Base-by-base conservation (phyloP, 345 rosid species). In the Murraya paniculata region DNA sequence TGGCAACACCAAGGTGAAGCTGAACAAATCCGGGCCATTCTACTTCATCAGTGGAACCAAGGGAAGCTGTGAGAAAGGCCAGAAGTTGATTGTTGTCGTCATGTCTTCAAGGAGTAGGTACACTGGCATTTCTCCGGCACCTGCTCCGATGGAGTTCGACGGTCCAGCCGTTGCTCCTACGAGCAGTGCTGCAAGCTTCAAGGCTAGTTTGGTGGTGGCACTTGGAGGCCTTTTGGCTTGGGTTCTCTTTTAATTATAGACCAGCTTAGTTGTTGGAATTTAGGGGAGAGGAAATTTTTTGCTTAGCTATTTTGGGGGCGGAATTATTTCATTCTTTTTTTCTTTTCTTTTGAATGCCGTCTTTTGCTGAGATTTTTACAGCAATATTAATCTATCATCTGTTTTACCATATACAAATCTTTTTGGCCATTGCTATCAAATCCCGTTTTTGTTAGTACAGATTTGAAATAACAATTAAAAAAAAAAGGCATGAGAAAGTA, bases 21-120 rank as follows among this genome's bases (percentile, higher is more conserved):
- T 96, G 2, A 88, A 86, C 36, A 19, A 84, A 39, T 81, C 97
- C 0, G 98, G 97, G 55, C 84, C 98, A 0, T 89, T 82, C 80
- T 95, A 88, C 80, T 94, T 92, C 88, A 87, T 95, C 76, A 92
- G 98, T 77, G 98, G 97, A 67, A 91, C 81, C 0, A 76, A 85
- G 80, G 97, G 89, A 4, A 89, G 87, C 79, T 94, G 99, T 36
- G 88, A 86, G 79, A 88, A 93, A 79, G 95, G 96, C 0, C 93
- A 93, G 89, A 93, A 91, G 88, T 33, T 95, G 74, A 67, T 84
- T 11, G 86, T 94, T 5, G 91, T 92, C 7, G 98, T 94, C 53
- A 6, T 93, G 76, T 75, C 92, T 33, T 77, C 73, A 14, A 87
- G 81, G 80, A 75, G 79, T 14, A 82, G 81, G 64, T 73, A 71